Evolutionary conservation across 2,329 filamentous ascomycete genomes (phyloP).

Genomic region (Aspergillus uvarum): DNA sequence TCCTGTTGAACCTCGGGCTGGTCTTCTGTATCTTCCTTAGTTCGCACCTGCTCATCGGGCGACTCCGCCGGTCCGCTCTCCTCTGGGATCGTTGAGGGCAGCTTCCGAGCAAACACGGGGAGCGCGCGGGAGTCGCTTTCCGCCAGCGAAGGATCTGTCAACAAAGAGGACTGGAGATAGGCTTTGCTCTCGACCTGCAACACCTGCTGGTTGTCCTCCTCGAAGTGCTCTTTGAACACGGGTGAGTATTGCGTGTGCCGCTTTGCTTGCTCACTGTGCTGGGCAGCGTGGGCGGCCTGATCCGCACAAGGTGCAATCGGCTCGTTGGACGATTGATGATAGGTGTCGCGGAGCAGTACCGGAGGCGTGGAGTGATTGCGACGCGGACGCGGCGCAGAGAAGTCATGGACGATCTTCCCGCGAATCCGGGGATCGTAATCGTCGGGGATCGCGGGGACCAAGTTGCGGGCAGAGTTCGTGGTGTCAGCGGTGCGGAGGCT

Average conservation of each 20-base stretch:
- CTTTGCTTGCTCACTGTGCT: constrained; percentile 30
- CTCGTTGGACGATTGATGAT: constrained; percentile 4
- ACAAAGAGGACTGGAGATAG: constrained; percentile 43
- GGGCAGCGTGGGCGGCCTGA: constrained; percentile 15
- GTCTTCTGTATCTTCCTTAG: constrained; percentile 10
- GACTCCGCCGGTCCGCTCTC: constrained; percentile 16
- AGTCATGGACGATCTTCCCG: constrained; percentile 64
- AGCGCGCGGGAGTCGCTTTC: constrained; percentile 33
- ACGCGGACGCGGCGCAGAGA: constrained; percentile 58
- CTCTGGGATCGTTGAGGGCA: constrained; percentile 39
- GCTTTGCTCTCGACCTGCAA: constrained; percentile 45
- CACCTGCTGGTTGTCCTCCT: constrained; percentile 50
- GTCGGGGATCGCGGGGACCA: constrained; percentile 55
- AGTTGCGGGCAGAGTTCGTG: constrained; percentile 49
- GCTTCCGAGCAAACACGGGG: constrained; percentile 46
- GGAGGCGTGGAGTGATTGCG: constrained; percentile 33
- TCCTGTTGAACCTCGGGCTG: constrained; percentile 6
- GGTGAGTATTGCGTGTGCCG: constrained; percentile 52
- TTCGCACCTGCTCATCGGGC: constrained; percentile 7
- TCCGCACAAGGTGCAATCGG: constrained; percentile 19
- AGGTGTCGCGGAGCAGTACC: constrained; percentile 17
- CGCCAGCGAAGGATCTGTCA: constrained; percentile 31
- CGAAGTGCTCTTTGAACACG: constrained; percentile 62
- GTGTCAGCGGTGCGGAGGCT: constrained; percentile 52
- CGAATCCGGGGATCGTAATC: constrained; percentile 64